Evolutionary conservation across 2,329 filamentous ascomycete genomes (phyloP), one percentile per base, ranked within the genome.

Genomic region (Cryphonectria radicalis): DNA sequence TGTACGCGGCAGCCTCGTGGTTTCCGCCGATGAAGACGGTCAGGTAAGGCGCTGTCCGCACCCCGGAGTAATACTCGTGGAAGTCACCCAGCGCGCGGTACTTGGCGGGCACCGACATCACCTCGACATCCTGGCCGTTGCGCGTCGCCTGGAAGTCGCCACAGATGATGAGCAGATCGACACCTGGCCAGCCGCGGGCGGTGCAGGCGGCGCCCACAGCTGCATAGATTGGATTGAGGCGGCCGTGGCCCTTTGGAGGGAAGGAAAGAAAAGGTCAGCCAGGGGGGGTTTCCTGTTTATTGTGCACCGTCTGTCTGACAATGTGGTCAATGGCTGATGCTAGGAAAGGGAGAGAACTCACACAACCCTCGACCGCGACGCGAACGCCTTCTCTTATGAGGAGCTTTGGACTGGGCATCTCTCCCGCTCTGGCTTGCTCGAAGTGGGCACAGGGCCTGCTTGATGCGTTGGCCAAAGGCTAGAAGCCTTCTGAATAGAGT

Each of bases 21-120:
- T 99, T 99, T 2, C 96, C 96, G 60, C 91, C 95, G 66, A 97
- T 91, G 82, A 98, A 98, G 62, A 98, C 84, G 22, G 96, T 99
- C 63, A 97, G 86, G 78, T 94, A 97, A 0, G 96, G 96, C 0
- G 96, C 96, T 60, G 81, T 88, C 69, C 89, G 89, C 25, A 84
- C 80, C 63, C 96, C 96, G 67, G 91, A 92, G 81, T 99, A 99
- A 84, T 98, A 99, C 74, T 94, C 90, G 77, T 95, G 93, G 77
- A 98, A 99, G 80, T 99, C 96, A 50, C 93, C 94, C 77, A 99
- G 90, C 60, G 89, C 85, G 74, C 93, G 93, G 82, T 94, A 99
- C 80, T 97, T 98, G 72, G 87, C 83, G 0, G 96, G 95, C 77
- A 97, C 94, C 5, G 94, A 92, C 87, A 98, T 97, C 80, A 94